Evolutionary conservation across 495 filamentous ascomycete genomes (phyloP).

Genomic region (Rhizodiscina lignyota): DNA sequence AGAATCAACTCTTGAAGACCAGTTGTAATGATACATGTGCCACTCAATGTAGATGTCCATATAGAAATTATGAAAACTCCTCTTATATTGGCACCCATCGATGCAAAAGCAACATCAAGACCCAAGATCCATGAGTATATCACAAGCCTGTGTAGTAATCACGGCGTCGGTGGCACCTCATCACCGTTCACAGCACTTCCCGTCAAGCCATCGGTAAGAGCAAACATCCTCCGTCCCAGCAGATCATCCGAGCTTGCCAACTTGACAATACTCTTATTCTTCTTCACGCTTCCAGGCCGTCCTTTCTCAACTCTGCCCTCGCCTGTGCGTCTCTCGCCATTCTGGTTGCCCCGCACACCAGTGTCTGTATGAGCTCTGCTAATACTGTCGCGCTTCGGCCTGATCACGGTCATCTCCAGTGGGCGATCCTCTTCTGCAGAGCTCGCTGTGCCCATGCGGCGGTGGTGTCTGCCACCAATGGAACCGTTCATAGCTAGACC

Average conservation of each 20-base stretch:
- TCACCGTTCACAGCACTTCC: constrained; percentile 44
- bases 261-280: constrained; percentile 43
- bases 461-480: constrained; percentile 19
- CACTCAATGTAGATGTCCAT: too few relatives aligned
- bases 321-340: constrained; percentile 8
- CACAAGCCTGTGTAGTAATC: too few relatives aligned
- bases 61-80: too few relatives aligned
- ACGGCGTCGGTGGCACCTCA: constrained; percentile 1
- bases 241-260: constrained; percentile 74
- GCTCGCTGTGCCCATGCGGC: constrained; percentile 34
- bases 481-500: constrained; percentile 4
- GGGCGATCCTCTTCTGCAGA: constrained; percentile 65
- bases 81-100: too few relatives aligned
- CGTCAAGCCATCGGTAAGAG: constrained; percentile 63
- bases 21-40: too few relatives aligned
- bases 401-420: constrained; percentile 55
- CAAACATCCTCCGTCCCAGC: constrained; percentile 70
- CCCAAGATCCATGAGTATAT: too few relatives aligned
- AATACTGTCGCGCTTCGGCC: constrained; percentile 1
- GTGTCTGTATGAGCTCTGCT: background rate
- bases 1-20: too few relatives aligned
- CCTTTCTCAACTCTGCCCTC: constrained; percentile 17
- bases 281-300: constrained; percentile 5
- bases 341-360: constrained; percentile 1
- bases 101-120: too few relatives aligned